Conservation (phyloP, 2,329 filamentous ascomycete species). For the Plectosphaerella plurivora region DNA sequence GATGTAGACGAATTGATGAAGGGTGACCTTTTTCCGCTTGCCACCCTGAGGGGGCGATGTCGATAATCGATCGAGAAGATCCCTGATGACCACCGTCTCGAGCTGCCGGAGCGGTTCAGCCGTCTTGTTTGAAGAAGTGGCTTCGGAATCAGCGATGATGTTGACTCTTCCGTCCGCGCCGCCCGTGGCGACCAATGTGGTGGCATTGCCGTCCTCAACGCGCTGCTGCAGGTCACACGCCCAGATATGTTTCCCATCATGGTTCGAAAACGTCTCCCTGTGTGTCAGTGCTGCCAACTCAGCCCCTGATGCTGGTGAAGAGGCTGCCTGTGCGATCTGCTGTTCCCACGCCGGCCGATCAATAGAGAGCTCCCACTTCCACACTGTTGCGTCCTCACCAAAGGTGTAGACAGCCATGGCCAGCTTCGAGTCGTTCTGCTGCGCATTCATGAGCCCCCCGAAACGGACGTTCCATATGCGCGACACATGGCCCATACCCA, state of each 20-base stretch:
- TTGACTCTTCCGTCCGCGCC: constrained; percentile 75
- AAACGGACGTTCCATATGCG: constrained; percentile 88
- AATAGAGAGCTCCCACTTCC: constrained; percentile 63
- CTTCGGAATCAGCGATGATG: constrained; percentile 29
- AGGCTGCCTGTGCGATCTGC: neutral
- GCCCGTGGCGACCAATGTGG: constrained; percentile 60
- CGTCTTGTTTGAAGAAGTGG: neutral
- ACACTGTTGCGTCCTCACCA: constrained; percentile 77
- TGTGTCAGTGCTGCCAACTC: constrained; percentile 39
- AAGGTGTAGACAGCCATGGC: constrained; percentile 64
- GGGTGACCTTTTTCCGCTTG: constrained; percentile 25
- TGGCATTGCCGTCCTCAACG: neutral
- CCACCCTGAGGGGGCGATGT: constrained; percentile 3
- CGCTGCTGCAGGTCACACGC: constrained; percentile 34
- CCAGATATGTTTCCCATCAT: constrained; percentile 91
- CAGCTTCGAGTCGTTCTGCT: constrained; percentile 6
- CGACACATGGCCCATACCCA: constrained; percentile 80
- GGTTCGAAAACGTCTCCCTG: constrained; percentile 54
- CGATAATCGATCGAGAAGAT: constrained; percentile 20
- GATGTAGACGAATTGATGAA: constrained; percentile 62
- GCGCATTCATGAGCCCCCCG: constrained; percentile 24
- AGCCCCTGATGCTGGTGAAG: constrained; percentile 4
- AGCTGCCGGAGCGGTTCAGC: constrained; percentile 6
- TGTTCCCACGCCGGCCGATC: constrained; percentile 9
- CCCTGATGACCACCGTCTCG: constrained; percentile 23